These are phyloP conservation scores for Trichopus zeylanicus DNA, from an alignment of 116 monocot species.

Conservation along the genomic window DNA sequence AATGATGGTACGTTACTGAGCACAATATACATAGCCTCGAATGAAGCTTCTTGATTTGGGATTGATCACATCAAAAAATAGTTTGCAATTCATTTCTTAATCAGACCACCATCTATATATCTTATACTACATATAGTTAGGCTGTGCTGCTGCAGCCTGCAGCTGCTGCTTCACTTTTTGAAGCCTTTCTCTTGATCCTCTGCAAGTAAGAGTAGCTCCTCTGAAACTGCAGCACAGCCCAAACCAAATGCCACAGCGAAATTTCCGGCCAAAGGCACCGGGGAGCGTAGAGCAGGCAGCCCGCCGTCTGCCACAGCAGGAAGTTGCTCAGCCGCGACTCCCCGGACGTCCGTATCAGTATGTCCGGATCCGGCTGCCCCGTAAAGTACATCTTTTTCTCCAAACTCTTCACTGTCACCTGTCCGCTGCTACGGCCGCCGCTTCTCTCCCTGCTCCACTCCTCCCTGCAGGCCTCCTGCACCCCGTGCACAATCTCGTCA, in stretches of 20 bases:
- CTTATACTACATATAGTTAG: too few relatives aligned
- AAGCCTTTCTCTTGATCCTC: not conserved
- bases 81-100: too few relatives aligned
- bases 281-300: slow-evolving; percentile 28
- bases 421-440: not conserved
- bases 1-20: too few relatives aligned
- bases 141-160: too few relatives aligned
- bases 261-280: slow-evolving; percentile 37
- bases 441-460: not conserved
- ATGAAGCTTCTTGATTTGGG: too few relatives aligned
- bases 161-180: too few relatives aligned
- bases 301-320: slow-evolving; percentile 34
- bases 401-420: slow-evolving; percentile 9
- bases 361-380: slow-evolving; percentile 24
- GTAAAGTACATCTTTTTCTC: slow-evolving; percentile 25
- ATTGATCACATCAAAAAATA: too few relatives aligned
- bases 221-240: slow-evolving; percentile 41
- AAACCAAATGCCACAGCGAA: slow-evolving; percentile 26
- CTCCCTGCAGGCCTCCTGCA: slow-evolving; percentile 14
- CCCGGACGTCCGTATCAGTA: slow-evolving; percentile 41
- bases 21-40: too few relatives aligned
- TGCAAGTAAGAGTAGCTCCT: slow-evolving; percentile 13
- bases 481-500: slow-evolving; percentile 24
- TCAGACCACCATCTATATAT: too few relatives aligned
- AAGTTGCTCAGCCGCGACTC: slow-evolving; percentile 55